These are phyloP conservation scores for Angophora floribunda DNA, from an alignment of 345 rosid species.

Conservation along the genomic window DNA sequence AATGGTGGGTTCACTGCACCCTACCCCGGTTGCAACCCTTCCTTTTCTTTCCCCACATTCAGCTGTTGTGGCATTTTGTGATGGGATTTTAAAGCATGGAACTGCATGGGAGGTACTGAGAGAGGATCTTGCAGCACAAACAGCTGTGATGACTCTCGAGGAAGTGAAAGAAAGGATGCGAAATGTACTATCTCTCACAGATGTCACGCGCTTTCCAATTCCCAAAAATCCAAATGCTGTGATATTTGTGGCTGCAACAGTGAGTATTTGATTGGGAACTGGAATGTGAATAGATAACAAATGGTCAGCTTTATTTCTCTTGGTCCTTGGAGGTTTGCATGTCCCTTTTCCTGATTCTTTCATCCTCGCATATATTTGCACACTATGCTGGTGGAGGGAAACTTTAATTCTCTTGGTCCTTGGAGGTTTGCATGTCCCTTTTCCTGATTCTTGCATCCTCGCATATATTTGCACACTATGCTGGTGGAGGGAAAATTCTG, in stretches of 20 bases:
- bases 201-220: constrained; percentile 94
- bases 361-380: not conserved
- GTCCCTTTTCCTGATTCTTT: not conserved
- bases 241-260: constrained; percentile 95
- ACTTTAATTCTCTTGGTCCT: not conserved
- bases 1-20: constrained; percentile 98
- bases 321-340: not conserved
- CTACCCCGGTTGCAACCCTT: constrained; percentile 89
- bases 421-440: not conserved
- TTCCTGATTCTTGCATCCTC: not conserved
- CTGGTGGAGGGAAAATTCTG: not conserved
- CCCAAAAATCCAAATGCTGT: constrained; percentile 82
- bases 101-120: constrained; percentile 99
- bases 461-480: not conserved
- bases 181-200: constrained; percentile 90
- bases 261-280: constrained; percentile 32
- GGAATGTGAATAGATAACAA: not conserved
- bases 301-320: not conserved
- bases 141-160: constrained; percentile 77
- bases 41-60: constrained; percentile 98
- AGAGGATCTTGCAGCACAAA: constrained; percentile 69
- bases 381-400: not conserved
- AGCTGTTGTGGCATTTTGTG: constrained; percentile 99
- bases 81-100: constrained; percentile 86
- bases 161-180: constrained; percentile 92